Base-by-base conservation (phyloP, 495 filamentous ascomycete genomes). In the Aspergillus mulundensis region DNA sequence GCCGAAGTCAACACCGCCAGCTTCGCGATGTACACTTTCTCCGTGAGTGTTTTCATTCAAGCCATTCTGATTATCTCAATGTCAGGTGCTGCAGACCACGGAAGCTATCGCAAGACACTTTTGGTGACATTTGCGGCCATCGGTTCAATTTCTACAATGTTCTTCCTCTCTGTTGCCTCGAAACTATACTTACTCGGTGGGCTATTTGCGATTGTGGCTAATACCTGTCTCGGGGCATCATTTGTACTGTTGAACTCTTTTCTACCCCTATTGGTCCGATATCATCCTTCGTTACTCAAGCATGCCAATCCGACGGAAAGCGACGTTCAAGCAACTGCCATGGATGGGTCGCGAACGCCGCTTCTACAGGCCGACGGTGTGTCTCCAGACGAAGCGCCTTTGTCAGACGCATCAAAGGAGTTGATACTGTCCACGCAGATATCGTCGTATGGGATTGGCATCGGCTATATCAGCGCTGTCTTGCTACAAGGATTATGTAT, bases 11-110 rank as follows among this genome's bases (percentile, higher is more conserved):
- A 96, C 71, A 96, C 94, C 10, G 92, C 94, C 16, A 95, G 89
- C 73, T 97, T 97, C 70, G 94, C 95, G 55, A 91, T 98, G 88
- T 98, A 97, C 74, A 96, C 90, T 5, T 97, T 97, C 70, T 95
- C 90, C 45, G 70, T 96, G 56, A 94, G 89, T 70, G 94, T 98
- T 1, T 67, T 96, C 8, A 65, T 96, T 30, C 94, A 98, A 70
- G 85, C 91, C 8, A 70, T 97, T 19, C 70, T 98, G 32, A 95
- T 98, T 25, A 87, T 98, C 55, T 95, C 90, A 53, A 96, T 98
- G 81, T 93, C 88, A 57, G 94, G 89, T 30, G 94, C 94, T 40
- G 94, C 94, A 43, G 94, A 98, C 66, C 94, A 97, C 70, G 94
- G 94, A 56, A 88, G 86, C 49, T 95, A 92, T 71, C 84, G 94